Conservation (phyloP, 2,329 filamentous ascomycete genomes). For the Sclerotinia spermophila region DNA sequence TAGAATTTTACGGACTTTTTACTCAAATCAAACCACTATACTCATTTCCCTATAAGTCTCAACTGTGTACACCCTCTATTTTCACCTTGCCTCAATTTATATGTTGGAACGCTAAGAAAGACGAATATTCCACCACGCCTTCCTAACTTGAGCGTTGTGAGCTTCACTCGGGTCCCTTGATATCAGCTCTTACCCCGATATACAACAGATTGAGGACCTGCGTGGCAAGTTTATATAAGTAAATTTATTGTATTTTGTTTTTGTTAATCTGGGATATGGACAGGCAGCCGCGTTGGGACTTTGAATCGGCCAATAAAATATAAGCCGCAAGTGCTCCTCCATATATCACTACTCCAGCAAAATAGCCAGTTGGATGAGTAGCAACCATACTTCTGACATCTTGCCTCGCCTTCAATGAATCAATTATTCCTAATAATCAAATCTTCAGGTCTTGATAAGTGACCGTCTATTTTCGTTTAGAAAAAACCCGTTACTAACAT, state of each 20-base stretch:
- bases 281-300: background rate
- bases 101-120: background rate
- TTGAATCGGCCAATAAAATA: background rate
- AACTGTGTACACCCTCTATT: too few species aligned
- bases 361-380: background rate
- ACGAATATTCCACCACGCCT: background rate
- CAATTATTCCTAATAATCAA: background rate
- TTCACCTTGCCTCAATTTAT: background rate
- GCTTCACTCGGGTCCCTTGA: background rate
- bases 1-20: too few species aligned
- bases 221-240: background rate
- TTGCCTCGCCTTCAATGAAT: background rate
- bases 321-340: background rate
- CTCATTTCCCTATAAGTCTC: background rate
- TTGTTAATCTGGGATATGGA: background rate
- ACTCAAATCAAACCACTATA: background rate
- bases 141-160: background rate
- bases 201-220: background rate
- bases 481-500: fast-evolving
- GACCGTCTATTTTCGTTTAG: fast-evolving
- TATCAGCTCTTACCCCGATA: background rate
- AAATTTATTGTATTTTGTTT: background rate
- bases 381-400: background rate
- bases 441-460: fast-evolving
- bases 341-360: background rate